These are phyloP conservation scores for Claviceps spartinae DNA, from an alignment of 2,329 filamentous ascomycete genomes.

Conservation along the genomic window DNA sequence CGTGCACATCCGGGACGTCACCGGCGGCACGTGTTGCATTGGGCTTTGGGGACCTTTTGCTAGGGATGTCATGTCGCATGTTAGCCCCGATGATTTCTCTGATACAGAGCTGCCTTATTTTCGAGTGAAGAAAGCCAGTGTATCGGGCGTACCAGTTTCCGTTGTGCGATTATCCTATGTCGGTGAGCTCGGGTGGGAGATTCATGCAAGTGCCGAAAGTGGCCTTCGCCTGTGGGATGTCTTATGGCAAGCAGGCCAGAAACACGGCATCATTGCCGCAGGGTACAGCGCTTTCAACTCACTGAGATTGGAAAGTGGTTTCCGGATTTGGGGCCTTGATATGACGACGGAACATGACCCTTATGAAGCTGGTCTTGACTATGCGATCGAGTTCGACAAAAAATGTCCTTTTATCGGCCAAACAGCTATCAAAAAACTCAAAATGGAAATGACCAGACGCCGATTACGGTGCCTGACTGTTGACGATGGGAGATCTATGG, in stretches of 20 bases:
- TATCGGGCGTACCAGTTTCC: conserved; percentile 43
- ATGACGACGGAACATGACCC: conserved; percentile 49
- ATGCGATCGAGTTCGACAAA: conserved; percentile 34
- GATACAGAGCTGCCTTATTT: conserved; percentile 35
- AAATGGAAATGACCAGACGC: conserved; percentile 20
- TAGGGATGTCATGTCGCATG: conserved; percentile 32
- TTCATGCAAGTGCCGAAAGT: conserved; percentile 45
- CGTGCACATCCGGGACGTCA: conserved; percentile 44
- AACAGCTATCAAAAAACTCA: conserved; percentile 29
- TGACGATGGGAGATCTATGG: conserved; percentile 41
- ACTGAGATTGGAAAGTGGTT: conserved; percentile 45
- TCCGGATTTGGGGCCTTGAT: conserved; percentile 42
- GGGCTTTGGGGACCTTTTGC: conserved; percentile 49
- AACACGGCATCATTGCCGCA: conserved; percentile 42
- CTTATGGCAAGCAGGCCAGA: conserved; percentile 39
- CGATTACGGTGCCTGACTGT: conserved; percentile 37
- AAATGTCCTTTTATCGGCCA: conserved; percentile 34
- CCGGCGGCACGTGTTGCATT: conserved; percentile 44
- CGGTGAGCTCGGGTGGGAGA: conserved; percentile 49
- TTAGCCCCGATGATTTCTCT: conserved; percentile 32
- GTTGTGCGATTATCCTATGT: conserved; percentile 45
- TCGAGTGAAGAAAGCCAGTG: conserved; percentile 30
- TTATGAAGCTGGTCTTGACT: conserved; percentile 41
- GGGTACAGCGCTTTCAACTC: conserved; percentile 45
- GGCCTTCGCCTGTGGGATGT: conserved; percentile 46